A percentile compares a stretch with the other conserved stretches of the same genome.
These are phyloP conservation scores for Oenanthe sinensis DNA, from an alignment of 129 eudicot genomes.

Conservation along the genomic window DNA sequence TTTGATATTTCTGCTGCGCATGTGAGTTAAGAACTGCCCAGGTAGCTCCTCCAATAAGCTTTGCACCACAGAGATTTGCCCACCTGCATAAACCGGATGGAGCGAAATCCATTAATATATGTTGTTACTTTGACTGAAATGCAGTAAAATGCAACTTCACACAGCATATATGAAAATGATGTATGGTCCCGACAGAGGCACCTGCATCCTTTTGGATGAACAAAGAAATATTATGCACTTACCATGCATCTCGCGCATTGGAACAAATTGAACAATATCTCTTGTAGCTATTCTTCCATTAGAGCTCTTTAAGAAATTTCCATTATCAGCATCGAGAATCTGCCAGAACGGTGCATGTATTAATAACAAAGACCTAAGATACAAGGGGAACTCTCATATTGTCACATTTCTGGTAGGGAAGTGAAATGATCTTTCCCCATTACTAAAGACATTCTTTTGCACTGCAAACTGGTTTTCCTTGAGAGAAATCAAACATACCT, in stretches of 20 bases:
- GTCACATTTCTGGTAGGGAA: neutral
- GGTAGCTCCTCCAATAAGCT: constrained; percentile 84
- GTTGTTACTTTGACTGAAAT: neutral
- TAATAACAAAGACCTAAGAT: neutral
- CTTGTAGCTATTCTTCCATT: constrained; percentile 83
- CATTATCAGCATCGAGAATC: constrained; percentile 91
- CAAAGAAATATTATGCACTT: constrained; percentile 11
- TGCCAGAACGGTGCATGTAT: constrained; percentile 14
- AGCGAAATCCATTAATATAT: neutral
- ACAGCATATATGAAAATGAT: neutral
- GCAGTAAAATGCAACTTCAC: neutral
- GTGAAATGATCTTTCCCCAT: neutral
- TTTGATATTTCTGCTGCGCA: constrained; percentile 75
- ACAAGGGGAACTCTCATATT: neutral
- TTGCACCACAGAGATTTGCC: constrained; percentile 66
- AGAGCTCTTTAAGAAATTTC: constrained; percentile 64
- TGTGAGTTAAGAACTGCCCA: constrained; percentile 69
- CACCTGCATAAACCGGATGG: constrained; percentile 34
- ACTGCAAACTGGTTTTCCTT: neutral
- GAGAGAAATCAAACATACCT: constrained; percentile 34
- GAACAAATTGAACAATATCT: constrained; percentile 93
- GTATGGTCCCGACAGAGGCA: neutral
- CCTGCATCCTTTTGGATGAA: too few relatives aligned
- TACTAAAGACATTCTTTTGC: neutral
- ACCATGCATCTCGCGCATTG: constrained; percentile 80